Evolutionary conservation across 208 protist genomes (phyloP).

Genomic region (Trichomonas tenax): DNA sequence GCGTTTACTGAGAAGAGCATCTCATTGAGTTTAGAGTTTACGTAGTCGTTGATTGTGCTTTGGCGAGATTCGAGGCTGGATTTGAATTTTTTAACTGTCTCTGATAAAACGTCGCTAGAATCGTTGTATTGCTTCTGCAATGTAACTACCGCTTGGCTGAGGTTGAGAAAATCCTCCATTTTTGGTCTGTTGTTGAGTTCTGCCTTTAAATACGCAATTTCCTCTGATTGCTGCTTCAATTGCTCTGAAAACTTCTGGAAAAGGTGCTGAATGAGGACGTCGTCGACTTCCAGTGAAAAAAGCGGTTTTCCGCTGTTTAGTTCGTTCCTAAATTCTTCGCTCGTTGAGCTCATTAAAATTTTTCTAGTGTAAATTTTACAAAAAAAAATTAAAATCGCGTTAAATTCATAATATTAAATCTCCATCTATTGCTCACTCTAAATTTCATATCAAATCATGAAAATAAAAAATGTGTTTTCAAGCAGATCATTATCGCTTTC

Average conservation of each 20-base stretch:
- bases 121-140: background rate
- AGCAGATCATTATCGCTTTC: too few species aligned
- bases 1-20: background rate
- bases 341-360: background rate
- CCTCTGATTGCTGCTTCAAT: background rate
- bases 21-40: background rate
- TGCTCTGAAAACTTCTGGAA: slow-evolving; percentile 4
- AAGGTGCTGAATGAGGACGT: background rate
- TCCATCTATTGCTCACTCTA: too few species aligned
- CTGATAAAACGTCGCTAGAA: background rate
- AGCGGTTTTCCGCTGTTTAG: background rate
- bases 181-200: background rate
- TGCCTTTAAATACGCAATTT: background rate
- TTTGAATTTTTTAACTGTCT: background rate
- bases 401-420: too few species aligned
- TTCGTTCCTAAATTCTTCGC: background rate
- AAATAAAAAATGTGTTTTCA: too few species aligned
- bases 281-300: background rate
- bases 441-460: too few species aligned
- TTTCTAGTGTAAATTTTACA: too few species aligned
- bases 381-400: too few species aligned
- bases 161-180: background rate
- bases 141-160: background rate
- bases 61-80: background rate
- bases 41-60: background rate